Conservation (phyloP, 1,284 basidiomycete species). For the Ganoderma resinaceum region DNA sequence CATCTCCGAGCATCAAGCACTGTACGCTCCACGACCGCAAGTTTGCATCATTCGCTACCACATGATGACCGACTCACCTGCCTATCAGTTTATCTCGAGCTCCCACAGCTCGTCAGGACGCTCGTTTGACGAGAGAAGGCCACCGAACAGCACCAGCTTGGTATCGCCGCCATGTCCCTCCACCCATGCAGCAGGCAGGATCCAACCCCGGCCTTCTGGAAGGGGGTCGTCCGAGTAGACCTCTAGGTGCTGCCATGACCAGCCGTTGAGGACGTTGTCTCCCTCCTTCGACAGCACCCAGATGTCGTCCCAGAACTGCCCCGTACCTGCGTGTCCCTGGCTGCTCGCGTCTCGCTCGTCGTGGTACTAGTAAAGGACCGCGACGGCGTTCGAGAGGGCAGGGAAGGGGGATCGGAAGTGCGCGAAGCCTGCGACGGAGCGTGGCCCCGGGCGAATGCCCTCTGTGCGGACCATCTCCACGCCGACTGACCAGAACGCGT, state of each 20-base stretch:
- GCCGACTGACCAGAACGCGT: constrained; percentile 45
- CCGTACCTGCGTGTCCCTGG: constrained; percentile 42
- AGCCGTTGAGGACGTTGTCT: constrained; percentile 22
- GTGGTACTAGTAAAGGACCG: constrained; percentile 40
- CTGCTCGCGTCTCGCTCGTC: constrained; percentile 43
- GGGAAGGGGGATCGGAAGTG: constrained; percentile 28
- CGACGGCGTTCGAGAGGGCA: constrained; percentile 30
- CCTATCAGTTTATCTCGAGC: constrained; percentile 31
- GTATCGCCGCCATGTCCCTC: constrained; percentile 29
- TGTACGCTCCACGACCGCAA: neutral
- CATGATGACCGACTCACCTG: constrained; percentile 5
- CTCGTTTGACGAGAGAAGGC: constrained; percentile 33
- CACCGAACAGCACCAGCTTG: constrained; percentile 33
- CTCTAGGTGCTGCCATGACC: constrained; percentile 33
- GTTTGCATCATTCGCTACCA: neutral
- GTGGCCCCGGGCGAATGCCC: constrained; percentile 38
- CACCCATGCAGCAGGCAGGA: constrained; percentile 31
- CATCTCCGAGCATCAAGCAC: neutral
- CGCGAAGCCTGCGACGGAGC: constrained; percentile 40
- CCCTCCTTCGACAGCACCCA: constrained; percentile 36
- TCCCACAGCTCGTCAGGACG: constrained; percentile 37
- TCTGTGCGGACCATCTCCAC: constrained; percentile 44
- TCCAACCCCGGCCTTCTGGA: constrained; percentile 37
- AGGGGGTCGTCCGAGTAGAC: constrained; percentile 18
- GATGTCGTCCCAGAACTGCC: constrained; percentile 44